Percentiles rank a stretch among this genome's conserved stretches.
These are phyloP conservation scores for Monosporascus sp. DNA, from an alignment of 2,329 filamentous ascomycete species.

Conservation along the genomic window DNA sequence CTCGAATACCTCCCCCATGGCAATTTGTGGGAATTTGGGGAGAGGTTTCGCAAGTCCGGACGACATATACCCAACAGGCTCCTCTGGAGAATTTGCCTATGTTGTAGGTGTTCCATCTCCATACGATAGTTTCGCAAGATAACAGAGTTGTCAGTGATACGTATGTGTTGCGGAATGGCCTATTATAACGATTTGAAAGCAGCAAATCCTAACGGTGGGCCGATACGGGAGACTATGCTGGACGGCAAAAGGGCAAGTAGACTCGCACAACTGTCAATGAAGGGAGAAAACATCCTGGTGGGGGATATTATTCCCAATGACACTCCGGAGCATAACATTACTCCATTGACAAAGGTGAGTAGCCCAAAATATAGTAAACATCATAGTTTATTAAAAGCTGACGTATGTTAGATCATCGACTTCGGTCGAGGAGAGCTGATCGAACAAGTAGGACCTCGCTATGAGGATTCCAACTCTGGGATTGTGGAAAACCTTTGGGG, in stretches of 20 bases:
- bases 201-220: background rate
- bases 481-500: background rate
- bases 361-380: background rate
- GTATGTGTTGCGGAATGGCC: background rate
- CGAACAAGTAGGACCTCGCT: background rate
- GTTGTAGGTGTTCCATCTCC: background rate
- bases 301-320: background rate
- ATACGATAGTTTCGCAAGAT: background rate
- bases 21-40: background rate
- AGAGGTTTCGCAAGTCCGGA: background rate
- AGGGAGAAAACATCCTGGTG: background rate
- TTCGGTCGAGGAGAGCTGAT: background rate
- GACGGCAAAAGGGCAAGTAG: background rate
- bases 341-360: background rate
- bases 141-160: background rate
- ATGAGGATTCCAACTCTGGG: background rate
- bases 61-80: background rate
- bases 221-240: background rate
- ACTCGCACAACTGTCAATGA: background rate
- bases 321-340: background rate
- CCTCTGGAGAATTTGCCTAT: background rate
- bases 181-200: background rate
- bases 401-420: background rate
- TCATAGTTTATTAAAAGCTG: background rate
- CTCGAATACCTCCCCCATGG: background rate